Conservation (phyloP, 2,329 filamentous ascomycete genomes). For the Alternaria sp. region DNA sequence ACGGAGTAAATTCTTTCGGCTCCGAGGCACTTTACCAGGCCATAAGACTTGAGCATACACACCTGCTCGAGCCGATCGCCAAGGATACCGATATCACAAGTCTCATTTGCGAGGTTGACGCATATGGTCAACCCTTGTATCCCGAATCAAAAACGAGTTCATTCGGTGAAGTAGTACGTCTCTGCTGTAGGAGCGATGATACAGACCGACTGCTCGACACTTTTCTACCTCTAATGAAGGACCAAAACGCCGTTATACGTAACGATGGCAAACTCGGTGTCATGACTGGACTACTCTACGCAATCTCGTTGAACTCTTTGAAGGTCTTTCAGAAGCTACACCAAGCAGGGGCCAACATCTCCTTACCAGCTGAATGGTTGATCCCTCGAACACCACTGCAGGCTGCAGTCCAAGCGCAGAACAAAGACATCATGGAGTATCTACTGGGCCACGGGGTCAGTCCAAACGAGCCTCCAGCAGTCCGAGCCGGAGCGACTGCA, state of each 20-base stretch:
- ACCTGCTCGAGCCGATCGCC: no score
- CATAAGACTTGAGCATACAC: no score
- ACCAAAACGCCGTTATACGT: neutral
- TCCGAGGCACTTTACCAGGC: neutral
- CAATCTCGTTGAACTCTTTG: neutral
- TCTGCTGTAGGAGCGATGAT: no score
- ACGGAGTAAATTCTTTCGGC: neutral
- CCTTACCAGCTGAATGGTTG: neutral
- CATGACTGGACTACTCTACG: neutral
- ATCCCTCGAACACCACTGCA: neutral
- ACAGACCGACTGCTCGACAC: no score
- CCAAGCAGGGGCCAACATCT: neutral
- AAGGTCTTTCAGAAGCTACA: neutral
- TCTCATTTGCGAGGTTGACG: no score
- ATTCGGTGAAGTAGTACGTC: no score
- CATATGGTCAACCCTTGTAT: no score
- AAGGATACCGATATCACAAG: neutral
- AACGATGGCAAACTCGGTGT: accelerated
- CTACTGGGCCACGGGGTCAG: neutral
- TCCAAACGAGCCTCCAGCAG: neutral
- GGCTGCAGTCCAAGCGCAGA: neutral
- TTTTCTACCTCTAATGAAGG: neutral
- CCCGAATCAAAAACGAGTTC: no score
- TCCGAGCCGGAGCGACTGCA: neutral
- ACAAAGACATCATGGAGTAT: neutral